These are phyloP conservation scores for Talaromyces sp. DNA, from an alignment of 2,329 filamentous ascomycete genomes.

Conservation along the genomic window DNA sequence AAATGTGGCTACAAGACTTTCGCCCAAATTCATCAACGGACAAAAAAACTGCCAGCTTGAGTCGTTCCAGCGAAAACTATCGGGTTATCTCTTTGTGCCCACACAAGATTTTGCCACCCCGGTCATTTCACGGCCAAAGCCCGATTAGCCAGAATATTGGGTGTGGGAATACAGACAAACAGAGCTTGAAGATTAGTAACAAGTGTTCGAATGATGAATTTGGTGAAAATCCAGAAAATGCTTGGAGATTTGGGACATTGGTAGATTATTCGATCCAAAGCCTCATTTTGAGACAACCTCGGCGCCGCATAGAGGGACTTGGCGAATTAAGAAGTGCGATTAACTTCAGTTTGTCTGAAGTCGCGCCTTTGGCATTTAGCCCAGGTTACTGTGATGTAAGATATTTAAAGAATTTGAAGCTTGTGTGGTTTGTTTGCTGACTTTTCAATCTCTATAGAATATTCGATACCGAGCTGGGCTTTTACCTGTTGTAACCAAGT, in stretches of 20 bases:
- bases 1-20: slow-evolving; percentile 2
- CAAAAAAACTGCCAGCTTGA: not conserved
- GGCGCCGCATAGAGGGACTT: not conserved
- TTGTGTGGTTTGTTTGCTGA: slow-evolving; percentile 1
- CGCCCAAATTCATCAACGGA: not conserved
- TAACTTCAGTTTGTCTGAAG: slow-evolving; percentile 1
- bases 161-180: not conserved
- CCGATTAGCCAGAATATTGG: not conserved
- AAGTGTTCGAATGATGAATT: not conserved
- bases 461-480: slow-evolving; percentile 30
- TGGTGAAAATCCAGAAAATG: not conserved
- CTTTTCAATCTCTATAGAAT: slow-evolving; percentile 17
- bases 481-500: slow-evolving; percentile 30
- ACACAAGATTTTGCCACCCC: not conserved
- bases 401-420: not conserved
- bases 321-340: not conserved
- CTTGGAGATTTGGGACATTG: not conserved
- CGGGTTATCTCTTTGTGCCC: not conserved
- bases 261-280: not conserved
- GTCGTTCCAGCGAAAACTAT: too few relatives aligned
- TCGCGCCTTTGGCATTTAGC: slow-evolving; percentile 3
- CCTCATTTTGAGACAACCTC: not conserved
- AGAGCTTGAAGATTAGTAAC: not conserved
- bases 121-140: not conserved
- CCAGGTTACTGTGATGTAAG: slow-evolving; percentile 25